Base-by-base conservation (phyloP, 805 yeast species). In the Candida ipomoeae region DNA sequence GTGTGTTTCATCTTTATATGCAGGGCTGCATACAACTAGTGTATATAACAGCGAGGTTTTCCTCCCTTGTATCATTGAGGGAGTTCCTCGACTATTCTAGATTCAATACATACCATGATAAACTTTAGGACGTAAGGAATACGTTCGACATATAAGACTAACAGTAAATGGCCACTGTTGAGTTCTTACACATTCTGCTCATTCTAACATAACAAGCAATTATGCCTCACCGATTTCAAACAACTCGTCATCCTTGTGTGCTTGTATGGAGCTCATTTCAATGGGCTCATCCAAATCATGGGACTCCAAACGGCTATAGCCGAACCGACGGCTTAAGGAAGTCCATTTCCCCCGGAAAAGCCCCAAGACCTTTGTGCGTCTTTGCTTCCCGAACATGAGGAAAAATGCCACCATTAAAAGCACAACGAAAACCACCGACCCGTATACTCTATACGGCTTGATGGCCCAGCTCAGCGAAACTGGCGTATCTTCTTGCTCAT, bases 401-500 rank as follows among this genome's bases (percentile, higher is more conserved):
- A 69, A 59, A 3, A 61, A 51, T 2, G 67, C 63, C 10, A 65
- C 54, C 2, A 60, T 49, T 3, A 68, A 33, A 31, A 73, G 52
- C 5, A 62, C 29, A 17, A 58, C 33, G 43, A 72, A 69, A 5
- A 68, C 62, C n/a, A 66, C 46, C 23, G 67, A 52, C 2, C 78
- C 78, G 44, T 68, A 68, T 67, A 71, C 63, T 20, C 77, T 61
- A 54, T 74, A 78, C 1, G 78, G 78, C 48, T 68, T 70, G 61
- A 75, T 60, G 60, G 74, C 57, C 77, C 77, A 63, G 60, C 69
- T 63, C 73, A 68, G 73, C 26, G 15, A n/a, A 20, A 21, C 20
- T 5, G 38, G 18, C 20, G 17, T 10, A 43, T 66, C 72, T 18
- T 48, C 50, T 20, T 62, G 63, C 44, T 68, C 71, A 46, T 68